Percentiles rank a stretch among this genome's conserved stretches.
phyloP scores from a whole-genome alignment of 2,329 filamentous ascomycete genomes.

The Pestalotiopsis sp. region DNA sequence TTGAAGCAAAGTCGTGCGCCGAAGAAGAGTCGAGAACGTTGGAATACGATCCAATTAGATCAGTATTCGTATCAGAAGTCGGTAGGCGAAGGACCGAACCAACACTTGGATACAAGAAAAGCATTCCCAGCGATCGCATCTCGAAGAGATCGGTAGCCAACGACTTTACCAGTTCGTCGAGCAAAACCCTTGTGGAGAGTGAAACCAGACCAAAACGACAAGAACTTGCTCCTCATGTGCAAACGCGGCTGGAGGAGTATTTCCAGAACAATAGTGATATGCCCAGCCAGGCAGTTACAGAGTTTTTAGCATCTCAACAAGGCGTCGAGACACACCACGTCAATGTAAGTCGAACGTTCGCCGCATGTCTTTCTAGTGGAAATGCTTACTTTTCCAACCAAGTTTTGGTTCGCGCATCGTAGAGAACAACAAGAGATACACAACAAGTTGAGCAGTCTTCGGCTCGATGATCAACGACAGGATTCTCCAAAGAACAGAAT shows the following conservation, averaged over 20 bases:
- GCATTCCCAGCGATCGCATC: conserved; percentile 31
- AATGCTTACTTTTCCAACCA: conserved; percentile 18
- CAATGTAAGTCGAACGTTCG: conserved; percentile 39
- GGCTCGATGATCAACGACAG: conserved; percentile 38
- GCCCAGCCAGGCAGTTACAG: conserved; percentile 53
- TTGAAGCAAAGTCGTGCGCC: conserved; percentile 19
- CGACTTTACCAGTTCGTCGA: conserved; percentile 44
- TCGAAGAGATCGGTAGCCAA: conserved; percentile 48
- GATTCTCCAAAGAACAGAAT: conserved; percentile 34
- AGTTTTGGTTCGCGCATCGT: conserved; percentile 58
- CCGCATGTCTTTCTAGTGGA: not conserved
- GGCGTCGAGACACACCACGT: conserved; percentile 55
- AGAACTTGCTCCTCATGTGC: conserved; percentile 50
- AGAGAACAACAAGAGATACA: conserved; percentile 51
- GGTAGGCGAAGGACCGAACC: conserved; percentile 18
- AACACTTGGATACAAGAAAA: conserved; percentile 17
- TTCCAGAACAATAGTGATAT: conserved; percentile 47
- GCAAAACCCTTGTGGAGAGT: conserved; percentile 38
- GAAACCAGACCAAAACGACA: conserved; percentile 45
- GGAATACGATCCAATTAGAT: not conserved
- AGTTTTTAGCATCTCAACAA: conserved; percentile 57
- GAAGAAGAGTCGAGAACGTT: conserved; percentile 17
- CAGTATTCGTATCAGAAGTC: not conserved
- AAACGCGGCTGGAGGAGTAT: conserved; percentile 55
- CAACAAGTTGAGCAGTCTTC: conserved; percentile 47